Evolutionary conservation across 495 filamentous ascomycete genomes (phyloP).

Genomic region (Lichina pygmaea): DNA sequence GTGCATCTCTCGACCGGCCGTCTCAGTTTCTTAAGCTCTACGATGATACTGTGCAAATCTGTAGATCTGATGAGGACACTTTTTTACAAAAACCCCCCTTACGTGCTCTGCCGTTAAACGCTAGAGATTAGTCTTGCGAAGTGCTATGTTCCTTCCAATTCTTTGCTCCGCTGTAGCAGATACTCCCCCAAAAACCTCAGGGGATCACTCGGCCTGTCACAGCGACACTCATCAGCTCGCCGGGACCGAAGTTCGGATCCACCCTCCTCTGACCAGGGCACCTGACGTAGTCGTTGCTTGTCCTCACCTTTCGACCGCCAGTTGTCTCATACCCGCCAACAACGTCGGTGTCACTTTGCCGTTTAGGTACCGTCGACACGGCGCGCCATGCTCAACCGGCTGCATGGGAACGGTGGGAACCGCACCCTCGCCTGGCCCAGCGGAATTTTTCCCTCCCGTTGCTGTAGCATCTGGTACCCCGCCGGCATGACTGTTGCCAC

Average conservation of each 20-base stretch:
- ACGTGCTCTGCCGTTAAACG: too few relatives aligned
- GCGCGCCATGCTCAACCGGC: constrained; percentile 40
- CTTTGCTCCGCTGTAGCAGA: constrained; percentile 53
- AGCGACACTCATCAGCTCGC: not conserved
- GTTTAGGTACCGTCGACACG: constrained; percentile 73
- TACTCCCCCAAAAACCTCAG: constrained; percentile 68
- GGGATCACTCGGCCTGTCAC: constrained; percentile 47
- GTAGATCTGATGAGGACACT: too few relatives aligned
- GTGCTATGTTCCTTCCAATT: constrained; percentile 18
- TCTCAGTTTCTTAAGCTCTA: too few relatives aligned
- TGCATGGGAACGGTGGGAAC: constrained; percentile 10
- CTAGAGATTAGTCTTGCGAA: too few relatives aligned
- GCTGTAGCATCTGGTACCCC: constrained; percentile 13
- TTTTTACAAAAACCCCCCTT: too few relatives aligned
- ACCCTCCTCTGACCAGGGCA: too few relatives aligned
- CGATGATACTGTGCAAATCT: too few relatives aligned
- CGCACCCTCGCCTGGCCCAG: too few relatives aligned
- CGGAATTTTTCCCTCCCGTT: too few relatives aligned
- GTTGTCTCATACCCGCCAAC: constrained; percentile 74
- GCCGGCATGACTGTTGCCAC: constrained; percentile 5
- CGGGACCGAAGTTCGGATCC: not conserved
- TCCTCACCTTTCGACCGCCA: constrained; percentile 62
- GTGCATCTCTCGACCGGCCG: too few relatives aligned
- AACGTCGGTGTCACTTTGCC: constrained; percentile 60
- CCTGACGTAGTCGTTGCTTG: not conserved